Percentiles rank a stretch among this genome's conserved stretches.
Conservation (phyloP, 345 rosid species). For the Aquilaria sinensis region DNA sequence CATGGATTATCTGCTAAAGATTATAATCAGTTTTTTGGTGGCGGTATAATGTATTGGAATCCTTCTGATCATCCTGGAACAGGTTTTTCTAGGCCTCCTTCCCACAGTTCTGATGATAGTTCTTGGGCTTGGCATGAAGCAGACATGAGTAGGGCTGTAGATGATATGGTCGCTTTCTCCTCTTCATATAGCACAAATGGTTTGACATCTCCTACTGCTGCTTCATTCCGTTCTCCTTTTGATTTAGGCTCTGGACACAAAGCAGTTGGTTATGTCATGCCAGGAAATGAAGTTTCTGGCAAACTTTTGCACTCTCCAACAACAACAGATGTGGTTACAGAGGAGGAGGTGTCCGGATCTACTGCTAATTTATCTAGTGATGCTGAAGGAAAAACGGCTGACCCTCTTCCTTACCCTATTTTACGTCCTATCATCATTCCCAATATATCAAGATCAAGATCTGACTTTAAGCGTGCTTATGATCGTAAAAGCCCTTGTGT, state of each 20-base stretch:
- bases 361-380: slow-evolving; percentile 50
- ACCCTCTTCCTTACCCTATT: slow-evolving; percentile 75
- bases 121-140: slow-evolving; percentile 98
- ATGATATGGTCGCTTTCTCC: slow-evolving; percentile 95
- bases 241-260: slow-evolving; percentile 76
- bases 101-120: slow-evolving; percentile 98
- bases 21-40: slow-evolving; percentile 92
- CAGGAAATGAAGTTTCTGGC: slow-evolving; percentile 77
- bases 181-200: slow-evolving; percentile 92
- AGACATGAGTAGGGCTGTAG: slow-evolving; percentile 90
- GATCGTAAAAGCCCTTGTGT: slow-evolving; percentile 76
- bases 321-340: slow-evolving; percentile 42
- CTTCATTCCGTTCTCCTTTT: slow-evolving; percentile 86
- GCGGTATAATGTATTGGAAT: slow-evolving; percentile 98
- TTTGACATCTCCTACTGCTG: slow-evolving; percentile 88
- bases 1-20: slow-evolving; percentile 80
- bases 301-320: slow-evolving; percentile 55
- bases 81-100: slow-evolving; percentile 92
- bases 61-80: slow-evolving; percentile 81
- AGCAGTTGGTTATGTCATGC: slow-evolving; percentile 76
- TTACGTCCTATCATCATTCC: slow-evolving; percentile 93
- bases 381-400: slow-evolving; percentile 63
- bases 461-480: slow-evolving; percentile 58
- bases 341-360: slow-evolving; percentile 69
- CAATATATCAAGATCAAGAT: slow-evolving; percentile 56